Evolutionary conservation across 1,284 basidiomycete species (phyloP), one percentile per base, ranked within the genome.

Genomic region (Neotropicomus parvogracilis): DNA sequence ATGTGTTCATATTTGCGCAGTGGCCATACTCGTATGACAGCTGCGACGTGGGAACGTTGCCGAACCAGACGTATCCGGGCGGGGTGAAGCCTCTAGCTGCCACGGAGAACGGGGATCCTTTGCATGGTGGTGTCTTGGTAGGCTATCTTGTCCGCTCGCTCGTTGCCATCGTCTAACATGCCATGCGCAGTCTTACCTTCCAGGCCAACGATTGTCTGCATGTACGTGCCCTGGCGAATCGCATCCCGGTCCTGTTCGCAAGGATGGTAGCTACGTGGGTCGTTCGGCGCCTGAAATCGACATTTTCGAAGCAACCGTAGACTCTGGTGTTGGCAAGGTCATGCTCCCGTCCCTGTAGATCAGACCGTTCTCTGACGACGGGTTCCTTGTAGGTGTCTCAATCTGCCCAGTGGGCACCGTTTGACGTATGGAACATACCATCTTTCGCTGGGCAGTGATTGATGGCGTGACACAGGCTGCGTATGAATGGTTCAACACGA

Each of bases 11-110:
- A 10, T 31, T 29, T 14, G 7, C 40, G 21, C 4, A 79, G 76
- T 82, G 81, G 70, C 80, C 78, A n/a, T 86, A 79, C 56, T 80
- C 80, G 2, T 90, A 91, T 56, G 84, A 89, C 60, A 65, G 76
- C 1, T 93, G 91, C 63, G 90, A 92, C 60, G 79, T 91, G 35
- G 94, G 92, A 4, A 94, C 91, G 0, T 71, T 91, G 41, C 77
- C 83, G 1, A 91, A 91, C 62, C 87, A 90, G 66, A 89, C 85
- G 0, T 73, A 75, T 48, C 70, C 78, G 1, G 83, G 81, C 2
- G 73, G 73, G 9, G 59, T 62, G 1, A 72, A 70, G 0, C 81
- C 83, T 6, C 53, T 75, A 9, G 71, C 74, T 27, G 79, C 79
- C 4, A 55, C 67, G 0, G 31, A 60, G 36, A 68, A 71, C 14